Evolutionary conservation across 106 monocot genomes (phyloP).

Genomic region (Acorus calamus): DNA sequence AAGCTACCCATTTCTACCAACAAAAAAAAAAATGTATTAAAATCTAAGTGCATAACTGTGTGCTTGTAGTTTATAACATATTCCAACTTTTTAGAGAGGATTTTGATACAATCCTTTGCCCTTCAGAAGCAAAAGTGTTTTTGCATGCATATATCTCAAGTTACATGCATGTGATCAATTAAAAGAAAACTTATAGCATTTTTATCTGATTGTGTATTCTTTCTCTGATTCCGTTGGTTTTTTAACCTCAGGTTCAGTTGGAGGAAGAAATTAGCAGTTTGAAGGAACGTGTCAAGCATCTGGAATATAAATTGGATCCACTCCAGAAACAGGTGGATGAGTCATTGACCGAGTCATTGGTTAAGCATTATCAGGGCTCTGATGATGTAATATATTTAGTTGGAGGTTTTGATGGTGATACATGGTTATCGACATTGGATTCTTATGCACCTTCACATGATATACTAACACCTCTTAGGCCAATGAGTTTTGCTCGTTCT

Average conservation of each 20-base stretch:
- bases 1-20: no score
- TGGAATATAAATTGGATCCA: constrained; percentile 24
- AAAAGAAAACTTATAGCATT: no score
- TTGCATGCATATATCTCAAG: no score
- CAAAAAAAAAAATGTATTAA: no score
- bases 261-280: constrained; percentile 13
- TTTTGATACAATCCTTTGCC: no score
- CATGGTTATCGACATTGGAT: constrained; percentile 63
- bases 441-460: constrained; percentile 52
- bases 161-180: no score
- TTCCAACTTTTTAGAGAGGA: no score
- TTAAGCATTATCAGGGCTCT: constrained; percentile 24
- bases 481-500: constrained; percentile 62
- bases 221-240: constrained; percentile 1
- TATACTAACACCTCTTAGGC: constrained; percentile 29
- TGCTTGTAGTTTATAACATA: no score
- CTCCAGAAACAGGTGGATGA: constrained; percentile 12
- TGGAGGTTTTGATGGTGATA: constrained; percentile 45
- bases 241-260: constrained; percentile 27
- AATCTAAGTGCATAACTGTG: no score
- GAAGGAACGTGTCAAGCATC: constrained; percentile 15
- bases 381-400: constrained; percentile 53
- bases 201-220: background rate
- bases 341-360: constrained; percentile 12
- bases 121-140: no score